phyloP scores from a whole-genome alignment of 2,329 filamentous ascomycete genomes.

The Talaromyces sp. region DNA sequence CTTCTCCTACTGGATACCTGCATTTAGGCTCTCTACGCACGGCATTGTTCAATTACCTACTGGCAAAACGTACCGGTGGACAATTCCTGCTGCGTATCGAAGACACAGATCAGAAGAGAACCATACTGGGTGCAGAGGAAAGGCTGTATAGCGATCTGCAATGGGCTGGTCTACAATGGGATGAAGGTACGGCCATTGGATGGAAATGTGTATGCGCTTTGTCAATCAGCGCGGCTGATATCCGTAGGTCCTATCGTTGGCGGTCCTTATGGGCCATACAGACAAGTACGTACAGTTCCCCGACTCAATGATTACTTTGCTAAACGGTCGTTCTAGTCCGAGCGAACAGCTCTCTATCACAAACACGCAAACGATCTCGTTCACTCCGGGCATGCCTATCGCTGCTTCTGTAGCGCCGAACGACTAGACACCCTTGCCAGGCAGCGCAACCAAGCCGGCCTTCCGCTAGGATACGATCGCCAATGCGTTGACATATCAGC shows the following conservation, averaged over 20 bases:
- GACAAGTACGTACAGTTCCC: slow-evolving; percentile 55
- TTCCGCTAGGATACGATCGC: slow-evolving; percentile 64
- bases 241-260: slow-evolving; percentile 70
- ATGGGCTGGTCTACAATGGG: slow-evolving; percentile 90
- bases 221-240: slow-evolving; percentile 10
- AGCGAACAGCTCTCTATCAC: slow-evolving; percentile 71
- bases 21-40: slow-evolving; percentile 90
- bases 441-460: slow-evolving; percentile 58
- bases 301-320: neutral
- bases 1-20: slow-evolving; percentile 89
- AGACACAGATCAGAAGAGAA: slow-evolving; percentile 90
- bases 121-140: slow-evolving; percentile 74
- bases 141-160: slow-evolving; percentile 73
- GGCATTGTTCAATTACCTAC: slow-evolving; percentile 89
- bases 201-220: neutral
- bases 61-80: slow-evolving; percentile 82
- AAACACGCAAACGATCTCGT: slow-evolving; percentile 68
- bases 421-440: slow-evolving; percentile 66
- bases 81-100: slow-evolving; percentile 90
- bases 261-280: slow-evolving; percentile 80
- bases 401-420: slow-evolving; percentile 83
- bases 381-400: slow-evolving; percentile 71
- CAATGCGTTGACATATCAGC: slow-evolving; percentile 66
- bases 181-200: slow-evolving; percentile 63
- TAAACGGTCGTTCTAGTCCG: slow-evolving; percentile 56